These are phyloP conservation scores for Suillus cothurnatus DNA, from an alignment of 768 basidiomycete genomes.

Conservation along the genomic window DNA sequence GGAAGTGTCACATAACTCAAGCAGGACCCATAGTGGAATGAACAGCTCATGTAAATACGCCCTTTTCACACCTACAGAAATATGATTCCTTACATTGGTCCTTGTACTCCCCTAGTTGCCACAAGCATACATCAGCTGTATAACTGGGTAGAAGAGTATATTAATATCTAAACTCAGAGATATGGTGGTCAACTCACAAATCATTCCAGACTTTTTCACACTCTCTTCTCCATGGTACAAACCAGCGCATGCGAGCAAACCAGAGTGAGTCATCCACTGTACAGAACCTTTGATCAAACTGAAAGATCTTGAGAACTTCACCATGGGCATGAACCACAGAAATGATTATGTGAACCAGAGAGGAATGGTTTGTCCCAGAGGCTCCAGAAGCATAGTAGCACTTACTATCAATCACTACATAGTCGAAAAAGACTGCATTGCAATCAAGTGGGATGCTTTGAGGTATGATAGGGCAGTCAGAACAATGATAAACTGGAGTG, in stretches of 20 bases:
- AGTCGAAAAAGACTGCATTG: constrained; percentile 5
- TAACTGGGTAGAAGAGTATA: neutral
- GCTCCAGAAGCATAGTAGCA: constrained; percentile 1
- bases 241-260: constrained; percentile 5
- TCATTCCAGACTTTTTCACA: neutral
- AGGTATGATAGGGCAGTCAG: neutral
- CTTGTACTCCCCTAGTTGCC: constrained; percentile 6
- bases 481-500: constrained; percentile 7
- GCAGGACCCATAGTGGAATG: no score
- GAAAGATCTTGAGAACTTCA: constrained; percentile 5
- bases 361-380: neutral
- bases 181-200: neutral
- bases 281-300: neutral
- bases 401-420: constrained; percentile 7
- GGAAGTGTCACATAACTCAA: no score
- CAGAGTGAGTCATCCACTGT: neutral
- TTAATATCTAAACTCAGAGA: no score
- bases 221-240: neutral
- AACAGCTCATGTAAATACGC: no score
- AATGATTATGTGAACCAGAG: neutral
- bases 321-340: neutral
- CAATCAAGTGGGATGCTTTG: neutral
- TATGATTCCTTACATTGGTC: no score
- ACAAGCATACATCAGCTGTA: neutral
- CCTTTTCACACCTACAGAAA: no score